Conservation (phyloP, 2,329 filamentous ascomycete genomes). For the Neonectria coccinea region DNA sequence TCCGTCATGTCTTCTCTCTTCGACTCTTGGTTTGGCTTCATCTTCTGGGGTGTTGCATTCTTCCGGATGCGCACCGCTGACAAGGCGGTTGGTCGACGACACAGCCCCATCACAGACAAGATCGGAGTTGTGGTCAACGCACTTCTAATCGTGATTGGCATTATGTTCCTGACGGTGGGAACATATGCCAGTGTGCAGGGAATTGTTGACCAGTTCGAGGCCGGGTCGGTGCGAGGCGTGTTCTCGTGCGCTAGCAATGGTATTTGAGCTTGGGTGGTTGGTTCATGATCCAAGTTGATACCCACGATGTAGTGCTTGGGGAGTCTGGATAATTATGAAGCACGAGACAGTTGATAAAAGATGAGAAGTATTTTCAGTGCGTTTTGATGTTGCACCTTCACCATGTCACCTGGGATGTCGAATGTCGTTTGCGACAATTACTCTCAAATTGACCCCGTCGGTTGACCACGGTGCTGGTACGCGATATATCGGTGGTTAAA, state of each 20-base stretch:
- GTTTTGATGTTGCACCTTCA: too few species aligned
- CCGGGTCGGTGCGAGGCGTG: constrained; percentile 73
- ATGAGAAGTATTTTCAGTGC: background rate
- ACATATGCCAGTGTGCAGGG: constrained; percentile 83
- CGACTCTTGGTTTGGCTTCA: constrained; percentile 94
- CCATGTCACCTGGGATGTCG: background rate
- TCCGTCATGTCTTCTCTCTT: constrained; percentile 88
- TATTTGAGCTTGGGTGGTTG: constrained; percentile 53
- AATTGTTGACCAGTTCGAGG: constrained; percentile 78
- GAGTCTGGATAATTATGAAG: background rate
- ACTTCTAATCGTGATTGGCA: constrained; percentile 76
- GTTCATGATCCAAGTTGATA: constrained; percentile 17
- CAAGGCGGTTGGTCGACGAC: constrained; percentile 62
- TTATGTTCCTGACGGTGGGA: constrained; percentile 85
- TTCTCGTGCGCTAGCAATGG: constrained; percentile 81
- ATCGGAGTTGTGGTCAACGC: constrained; percentile 75
- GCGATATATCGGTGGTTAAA: background rate
- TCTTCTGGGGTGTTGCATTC: constrained; percentile 90
- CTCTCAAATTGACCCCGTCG: background rate
- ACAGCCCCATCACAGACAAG: constrained; percentile 62
- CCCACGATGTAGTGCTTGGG: constrained; percentile 13
- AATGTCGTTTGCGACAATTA: background rate
- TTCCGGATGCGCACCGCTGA: constrained; percentile 79
- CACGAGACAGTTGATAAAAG: too few species aligned
- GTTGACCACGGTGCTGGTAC: background rate